Percentiles rank a stretch among this genome's conserved stretches.
Evolutionary conservation across 345 rosid genomes (phyloP).

Genomic region (Pistacia integerrima): DNA sequence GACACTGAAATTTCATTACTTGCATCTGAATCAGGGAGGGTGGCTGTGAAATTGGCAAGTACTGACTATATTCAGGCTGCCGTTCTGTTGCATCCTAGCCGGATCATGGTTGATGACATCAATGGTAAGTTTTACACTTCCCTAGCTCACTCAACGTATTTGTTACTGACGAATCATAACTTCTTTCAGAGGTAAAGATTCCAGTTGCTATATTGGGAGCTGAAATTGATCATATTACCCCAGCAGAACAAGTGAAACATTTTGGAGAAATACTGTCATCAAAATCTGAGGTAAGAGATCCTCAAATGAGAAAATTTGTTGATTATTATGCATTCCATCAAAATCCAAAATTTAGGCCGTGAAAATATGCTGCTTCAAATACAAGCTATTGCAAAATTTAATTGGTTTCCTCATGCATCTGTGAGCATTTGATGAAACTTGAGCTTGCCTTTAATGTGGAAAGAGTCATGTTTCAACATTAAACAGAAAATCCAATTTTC

Average conservation of each 20-base stretch:
- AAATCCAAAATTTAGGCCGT: background rate
- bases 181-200: constrained; percentile 40
- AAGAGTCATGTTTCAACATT: background rate
- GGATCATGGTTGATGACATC: constrained; percentile 8
- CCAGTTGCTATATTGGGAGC: constrained; percentile 50
- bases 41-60: constrained; percentile 15
- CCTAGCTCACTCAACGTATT: background rate
- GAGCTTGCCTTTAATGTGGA: background rate
- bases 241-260: constrained; percentile 33
- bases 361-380: background rate
- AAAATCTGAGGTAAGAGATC: constrained; percentile 33
- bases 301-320: background rate
- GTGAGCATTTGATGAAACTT: background rate
- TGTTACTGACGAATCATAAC: background rate
- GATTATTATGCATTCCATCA: background rate
- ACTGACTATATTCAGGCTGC: constrained; percentile 11
- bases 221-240: constrained; percentile 33
- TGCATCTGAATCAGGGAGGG: constrained; percentile 13
- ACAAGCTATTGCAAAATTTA: background rate
- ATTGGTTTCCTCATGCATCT: background rate
- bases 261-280: constrained; percentile 35
- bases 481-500: background rate
- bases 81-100: constrained; percentile 20
- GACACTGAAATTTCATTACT: background rate
- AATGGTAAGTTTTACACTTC: constrained; percentile 9